phyloP scores from a whole-genome alignment of 257 asterid species.

The Voacanga thouarsii region DNA sequence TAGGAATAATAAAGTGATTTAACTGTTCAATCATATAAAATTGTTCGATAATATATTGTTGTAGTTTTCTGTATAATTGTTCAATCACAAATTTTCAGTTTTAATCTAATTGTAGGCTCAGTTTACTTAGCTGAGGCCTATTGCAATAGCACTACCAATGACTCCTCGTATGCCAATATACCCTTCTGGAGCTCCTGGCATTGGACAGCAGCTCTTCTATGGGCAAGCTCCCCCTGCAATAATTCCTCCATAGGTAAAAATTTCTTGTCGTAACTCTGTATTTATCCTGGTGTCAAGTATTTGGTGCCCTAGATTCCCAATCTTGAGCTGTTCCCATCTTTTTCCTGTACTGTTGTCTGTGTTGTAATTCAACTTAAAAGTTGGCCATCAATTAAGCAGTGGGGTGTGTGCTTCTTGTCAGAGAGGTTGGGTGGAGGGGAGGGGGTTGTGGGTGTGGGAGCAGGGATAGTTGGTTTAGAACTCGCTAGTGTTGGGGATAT shows the following conservation, averaged over 20 bases:
- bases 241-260: slow-evolving; percentile 70
- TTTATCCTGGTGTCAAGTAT: neutral
- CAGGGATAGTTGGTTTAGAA: no score
- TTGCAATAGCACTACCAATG: slow-evolving; percentile 54
- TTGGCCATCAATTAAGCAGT: no score
- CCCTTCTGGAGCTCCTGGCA: slow-evolving; percentile 78
- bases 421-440: no score
- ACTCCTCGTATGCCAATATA: slow-evolving; percentile 82
- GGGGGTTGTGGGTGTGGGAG: no score
- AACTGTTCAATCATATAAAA: no score
- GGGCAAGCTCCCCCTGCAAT: slow-evolving; percentile 74
- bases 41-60: no score
- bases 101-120: slow-evolving; percentile 48
- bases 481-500: no score
- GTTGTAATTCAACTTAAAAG: neutral
- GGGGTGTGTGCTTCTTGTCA: no score
- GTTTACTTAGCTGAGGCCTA: slow-evolving; percentile 68
- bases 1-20: no score
- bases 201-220: slow-evolving; percentile 76
- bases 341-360: no score
- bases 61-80: no score
- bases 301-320: neutral
- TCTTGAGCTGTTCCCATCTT: neutral
- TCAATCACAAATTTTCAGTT: neutral
- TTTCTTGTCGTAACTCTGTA: no score